Evolutionary conservation across 1,284 basidiomycete genomes (phyloP), one percentile per base, ranked within the genome.

Genomic region (Marasmius fiardii): DNA sequence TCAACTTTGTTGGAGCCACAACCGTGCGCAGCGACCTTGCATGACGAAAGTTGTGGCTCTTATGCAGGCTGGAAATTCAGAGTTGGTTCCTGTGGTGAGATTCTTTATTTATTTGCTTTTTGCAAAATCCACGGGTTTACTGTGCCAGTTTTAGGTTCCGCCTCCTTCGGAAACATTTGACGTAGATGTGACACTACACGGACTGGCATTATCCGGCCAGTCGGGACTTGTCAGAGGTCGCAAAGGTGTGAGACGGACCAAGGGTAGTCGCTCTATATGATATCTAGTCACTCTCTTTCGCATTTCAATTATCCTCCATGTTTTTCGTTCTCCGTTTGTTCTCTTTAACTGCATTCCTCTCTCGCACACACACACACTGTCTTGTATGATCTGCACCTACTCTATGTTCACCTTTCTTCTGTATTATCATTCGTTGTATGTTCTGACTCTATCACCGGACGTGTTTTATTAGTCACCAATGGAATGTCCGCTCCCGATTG

Each of bases 1-100:
- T 4, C 48, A 58, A 34, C 10, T 33, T 2, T 58, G 52, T 16
- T 58, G 56, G 56, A 41, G 43, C 3, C 56, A 58, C 16, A 43
- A 51, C 34, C 31, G 41, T 8, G 3, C 23, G n/a, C 47, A 54
- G 21, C 20, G 56, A 18, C 48, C 56, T 11, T 34, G n/a, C 16
- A 54, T 58, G 43, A 28, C 52, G 4, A 41, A 39, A 11, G 52
- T 54, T n/a, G 34, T 54, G 23, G 31, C 50, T 47, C 35, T 54
- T 49, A 58, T 58, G 56, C 50, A 51, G 33, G 33, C 26, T 44
- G 52, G 34, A 18, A 51, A 54, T 50, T 21, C 18, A 26, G 41
- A 44, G 33, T 44, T 53, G 52, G 20, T 55, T 21, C n/a, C 49
- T 51, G 20, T 49, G 16, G 54, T 55, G 4, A 33, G 48, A 24